Percentiles rank a stretch among this genome's conserved stretches.
phyloP scores from a whole-genome alignment of 768 basidiomycete genomes.

The Strobilomyces confusus region DNA sequence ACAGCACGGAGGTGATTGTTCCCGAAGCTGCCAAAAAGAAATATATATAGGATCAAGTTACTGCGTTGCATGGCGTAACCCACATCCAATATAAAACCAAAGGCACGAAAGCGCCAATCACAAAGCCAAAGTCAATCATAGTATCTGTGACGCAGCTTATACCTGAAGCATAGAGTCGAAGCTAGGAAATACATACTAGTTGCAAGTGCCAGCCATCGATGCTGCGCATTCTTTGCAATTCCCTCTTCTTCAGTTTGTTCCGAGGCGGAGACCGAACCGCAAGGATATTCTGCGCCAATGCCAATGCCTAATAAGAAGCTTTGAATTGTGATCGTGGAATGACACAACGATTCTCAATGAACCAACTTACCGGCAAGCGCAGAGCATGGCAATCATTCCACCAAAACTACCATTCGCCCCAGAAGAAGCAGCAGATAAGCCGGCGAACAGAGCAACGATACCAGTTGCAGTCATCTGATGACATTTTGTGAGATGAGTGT shows the following conservation, averaged over 20 bases:
- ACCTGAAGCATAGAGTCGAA: neutral
- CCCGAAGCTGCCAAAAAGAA: slow-evolving; percentile 52
- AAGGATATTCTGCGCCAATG: slow-evolving; percentile 86
- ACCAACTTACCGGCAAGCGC: slow-evolving; percentile 60
- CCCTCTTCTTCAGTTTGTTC: slow-evolving; percentile 86
- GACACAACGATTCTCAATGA: neutral
- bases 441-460: slow-evolving; percentile 83
- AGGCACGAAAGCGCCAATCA: slow-evolving; percentile 75
- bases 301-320: slow-evolving; percentile 90
- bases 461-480: slow-evolving; percentile 72
- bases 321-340: neutral
- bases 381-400: slow-evolving; percentile 76
- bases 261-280: slow-evolving; percentile 82
- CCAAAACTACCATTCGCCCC: slow-evolving; percentile 69
- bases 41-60: neutral
- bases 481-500: slow-evolving; percentile 12
- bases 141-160: slow-evolving; percentile 41
- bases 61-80: slow-evolving; percentile 21
- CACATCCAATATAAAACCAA: slow-evolving; percentile 88
- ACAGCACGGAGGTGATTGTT: slow-evolving; percentile 76
- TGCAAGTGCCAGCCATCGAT: slow-evolving; percentile 82
- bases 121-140: slow-evolving; percentile 87
- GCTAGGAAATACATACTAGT: slow-evolving; percentile 57
- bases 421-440: slow-evolving; percentile 74
- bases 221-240: slow-evolving; percentile 75